Evolutionary conservation across 306 rosid genomes (phyloP).

Genomic region (Ochetophila trinervis): DNA sequence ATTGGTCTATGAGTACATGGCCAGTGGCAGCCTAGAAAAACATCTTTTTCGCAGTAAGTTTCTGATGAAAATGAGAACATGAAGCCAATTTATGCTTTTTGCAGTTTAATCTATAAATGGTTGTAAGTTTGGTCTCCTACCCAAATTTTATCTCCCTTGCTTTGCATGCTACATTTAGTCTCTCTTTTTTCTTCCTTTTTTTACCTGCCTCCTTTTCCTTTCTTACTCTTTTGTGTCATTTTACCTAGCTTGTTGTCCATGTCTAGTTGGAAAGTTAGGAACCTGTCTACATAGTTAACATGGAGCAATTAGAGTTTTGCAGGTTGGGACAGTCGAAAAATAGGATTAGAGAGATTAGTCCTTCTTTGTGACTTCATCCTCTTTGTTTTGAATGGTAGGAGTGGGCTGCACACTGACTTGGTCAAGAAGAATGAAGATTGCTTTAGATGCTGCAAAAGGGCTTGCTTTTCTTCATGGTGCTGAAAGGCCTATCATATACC

Average conservation of each 20-base stretch:
- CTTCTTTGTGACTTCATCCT: slow-evolving; percentile 6
- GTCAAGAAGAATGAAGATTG: slow-evolving; percentile 96
- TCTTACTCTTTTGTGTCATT: too few relatives aligned
- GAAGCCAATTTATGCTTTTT: background rate
- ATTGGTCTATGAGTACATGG: slow-evolving; percentile 94
- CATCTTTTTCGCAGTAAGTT: slow-evolving; percentile 94
- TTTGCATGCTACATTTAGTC: too few relatives aligned
- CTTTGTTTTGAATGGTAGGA: slow-evolving; percentile 54
- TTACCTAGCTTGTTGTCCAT: too few relatives aligned
- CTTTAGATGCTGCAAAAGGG: slow-evolving; percentile 89
- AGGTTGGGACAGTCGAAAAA: too few relatives aligned
- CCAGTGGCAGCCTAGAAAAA: slow-evolving; percentile 91
- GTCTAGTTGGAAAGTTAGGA: too few relatives aligned
- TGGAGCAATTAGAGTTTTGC: too few relatives aligned
- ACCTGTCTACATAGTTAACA: too few relatives aligned
- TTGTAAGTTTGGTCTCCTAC: too few relatives aligned
- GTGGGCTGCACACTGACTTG: slow-evolving; percentile 82
- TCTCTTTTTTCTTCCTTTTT: too few relatives aligned
- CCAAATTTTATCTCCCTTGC: too few relatives aligned
- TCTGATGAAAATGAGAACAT: background rate
- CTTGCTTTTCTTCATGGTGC: slow-evolving; percentile 99
- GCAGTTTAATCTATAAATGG: background rate
- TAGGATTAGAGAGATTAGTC: background rate
- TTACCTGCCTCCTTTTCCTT: too few relatives aligned
- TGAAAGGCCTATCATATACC: slow-evolving; percentile 87